Evolutionary conservation across 1,284 basidiomycete genomes (phyloP), one percentile per base, ranked within the genome.

Genomic region (Wallemia mellicola): DNA sequence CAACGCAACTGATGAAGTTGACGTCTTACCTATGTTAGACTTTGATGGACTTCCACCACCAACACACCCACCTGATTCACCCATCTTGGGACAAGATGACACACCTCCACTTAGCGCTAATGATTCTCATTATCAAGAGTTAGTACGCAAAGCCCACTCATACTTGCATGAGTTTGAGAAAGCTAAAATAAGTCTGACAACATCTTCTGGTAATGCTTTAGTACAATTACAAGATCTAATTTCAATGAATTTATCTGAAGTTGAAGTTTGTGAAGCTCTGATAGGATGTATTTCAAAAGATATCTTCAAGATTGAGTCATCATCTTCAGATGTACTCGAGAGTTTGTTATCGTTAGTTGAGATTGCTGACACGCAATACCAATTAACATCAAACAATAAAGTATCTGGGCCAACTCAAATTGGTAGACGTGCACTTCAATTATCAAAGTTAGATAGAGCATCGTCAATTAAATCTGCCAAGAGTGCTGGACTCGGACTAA

Each of bases 91-190:
- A 26, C 25, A 28, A 57, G 55, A 57, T 28, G 24, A 19, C 14
- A 27, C 55, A n/a, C 11, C 55, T 19, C 3, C 25, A 24, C 24
- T 57, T 7, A 26, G 15, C 14, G 25, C 15, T 25, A 28, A 26
- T 17, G 61, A 63, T 17, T 59, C 61, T 24, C 60, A 63, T 26
- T 71, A 70, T 59, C 61, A 60, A 24, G 65, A 67, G 55, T 64
- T 71, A 1, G 68, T 71, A 7, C 56, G 60, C 9, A 64, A 64
- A 55, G 68, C 68, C 2, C 63, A 66, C 33, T 61, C 63, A n/a
- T 59, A 63, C 9, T 58, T 71, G 22, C 59, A 57, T 1, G 65
- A 68, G 54, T 65, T 70, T 24, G 69, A 70, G 59, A 60, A 63
- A 57, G 60, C 64, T 1, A 59, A 59, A 2, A 54, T 60, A 7